Conservation (phyloP, 1,139 yeast genomes). For the Yamadazyma trypodendri region DNA sequence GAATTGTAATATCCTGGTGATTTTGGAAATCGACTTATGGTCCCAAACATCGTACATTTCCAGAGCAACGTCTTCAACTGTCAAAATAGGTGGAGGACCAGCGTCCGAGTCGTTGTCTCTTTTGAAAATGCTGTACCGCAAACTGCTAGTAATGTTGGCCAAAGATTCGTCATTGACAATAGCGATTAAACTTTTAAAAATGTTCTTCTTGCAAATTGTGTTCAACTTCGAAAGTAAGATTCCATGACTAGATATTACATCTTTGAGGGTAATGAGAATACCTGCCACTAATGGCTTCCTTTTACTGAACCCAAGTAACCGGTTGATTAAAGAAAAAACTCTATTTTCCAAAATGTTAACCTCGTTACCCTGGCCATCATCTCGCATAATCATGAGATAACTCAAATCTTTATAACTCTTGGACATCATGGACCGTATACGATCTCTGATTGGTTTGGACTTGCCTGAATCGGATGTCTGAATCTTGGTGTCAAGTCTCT, state of each 20-base stretch:
- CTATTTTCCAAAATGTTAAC: slow-evolving; percentile 16
- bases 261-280: slow-evolving; percentile 14
- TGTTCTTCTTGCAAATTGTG: slow-evolving; percentile 15
- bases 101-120: slow-evolving; percentile 8
- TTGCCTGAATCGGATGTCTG: slow-evolving; percentile 2
- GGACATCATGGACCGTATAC: slow-evolving; percentile 10
- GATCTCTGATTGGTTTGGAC: slow-evolving; percentile 5
- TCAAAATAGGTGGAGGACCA: slow-evolving; percentile 5
- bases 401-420: slow-evolving; percentile 15
- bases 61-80: slow-evolving; percentile 14
- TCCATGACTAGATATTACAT: slow-evolving; percentile 13
- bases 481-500: background rate
- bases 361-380: slow-evolving; percentile 3
- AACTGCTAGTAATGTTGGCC: slow-evolving; percentile 18
- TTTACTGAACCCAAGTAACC: slow-evolving; percentile 25
- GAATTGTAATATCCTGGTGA: slow-evolving; percentile 11
- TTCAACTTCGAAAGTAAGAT: slow-evolving; percentile 19
- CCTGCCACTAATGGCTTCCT: slow-evolving; percentile 29
- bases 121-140: slow-evolving; percentile 23
- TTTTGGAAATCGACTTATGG: slow-evolving; percentile 11
- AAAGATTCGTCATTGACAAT: slow-evolving; percentile 19
- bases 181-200: slow-evolving; percentile 15
- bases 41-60: slow-evolving; percentile 16
- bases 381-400: slow-evolving; percentile 14
- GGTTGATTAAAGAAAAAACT: slow-evolving; percentile 26